phyloP scores from a whole-genome alignment of 768 basidiomycete species.

The Termitomyces sp. region DNA sequence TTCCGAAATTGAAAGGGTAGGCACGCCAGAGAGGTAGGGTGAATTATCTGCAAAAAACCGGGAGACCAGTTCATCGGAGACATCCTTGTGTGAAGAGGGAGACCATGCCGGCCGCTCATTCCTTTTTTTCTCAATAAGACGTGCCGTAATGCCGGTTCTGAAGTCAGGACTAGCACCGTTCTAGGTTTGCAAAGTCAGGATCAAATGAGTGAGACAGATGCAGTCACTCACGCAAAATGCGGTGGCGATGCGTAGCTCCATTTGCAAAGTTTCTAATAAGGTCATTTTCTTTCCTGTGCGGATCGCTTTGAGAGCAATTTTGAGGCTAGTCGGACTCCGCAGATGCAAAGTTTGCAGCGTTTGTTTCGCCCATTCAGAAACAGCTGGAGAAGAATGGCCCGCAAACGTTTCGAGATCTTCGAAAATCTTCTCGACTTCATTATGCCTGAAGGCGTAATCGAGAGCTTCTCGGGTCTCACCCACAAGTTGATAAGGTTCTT shows the following conservation, averaged over 20 bases:
- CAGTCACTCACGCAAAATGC: constrained; percentile 76
- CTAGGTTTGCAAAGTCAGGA: constrained; percentile 32
- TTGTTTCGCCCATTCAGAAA: constrained; percentile 69
- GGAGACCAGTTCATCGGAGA: constrained; percentile 50
- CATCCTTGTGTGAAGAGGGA: constrained; percentile 57
- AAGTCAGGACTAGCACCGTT: constrained; percentile 82
- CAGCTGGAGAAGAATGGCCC: constrained; percentile 32
- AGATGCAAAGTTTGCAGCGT: constrained; percentile 58
- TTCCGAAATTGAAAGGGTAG: constrained; percentile 38
- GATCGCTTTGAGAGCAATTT: constrained; percentile 80
- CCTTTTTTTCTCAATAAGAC: constrained; percentile 43
- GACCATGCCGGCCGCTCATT: constrained; percentile 58
- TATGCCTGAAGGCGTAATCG: constrained; percentile 71
- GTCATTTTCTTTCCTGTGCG: constrained; percentile 60
- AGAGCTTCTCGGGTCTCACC: constrained; percentile 71
- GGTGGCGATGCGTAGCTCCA: constrained; percentile 85
- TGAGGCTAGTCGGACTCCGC: constrained; percentile 89
- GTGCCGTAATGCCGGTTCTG: constrained; percentile 68
- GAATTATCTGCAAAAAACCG: constrained; percentile 67
- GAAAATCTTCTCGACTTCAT: constrained; percentile 70
- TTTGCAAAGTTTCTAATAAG: constrained; percentile 65
- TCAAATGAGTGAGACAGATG: constrained; percentile 6
- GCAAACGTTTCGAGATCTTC: constrained; percentile 43
- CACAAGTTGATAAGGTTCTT: constrained; percentile 45
- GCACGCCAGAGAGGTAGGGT: constrained; percentile 37